These are phyloP conservation scores for Neurospora tetraspora DNA, from an alignment of 495 filamentous ascomycete species.

Conservation along the genomic window DNA sequence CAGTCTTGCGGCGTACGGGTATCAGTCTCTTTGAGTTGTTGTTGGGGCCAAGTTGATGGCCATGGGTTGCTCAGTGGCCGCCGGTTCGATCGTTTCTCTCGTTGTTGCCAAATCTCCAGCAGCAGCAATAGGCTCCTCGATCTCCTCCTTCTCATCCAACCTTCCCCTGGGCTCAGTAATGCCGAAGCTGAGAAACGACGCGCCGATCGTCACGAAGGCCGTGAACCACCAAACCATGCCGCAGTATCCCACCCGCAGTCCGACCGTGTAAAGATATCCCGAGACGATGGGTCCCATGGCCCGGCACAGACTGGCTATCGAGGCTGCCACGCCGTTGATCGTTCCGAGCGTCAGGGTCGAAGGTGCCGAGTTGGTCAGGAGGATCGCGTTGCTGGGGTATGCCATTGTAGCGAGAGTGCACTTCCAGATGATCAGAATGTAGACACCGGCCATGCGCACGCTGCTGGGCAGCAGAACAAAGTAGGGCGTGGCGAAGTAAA, in stretches of 20 bases:
- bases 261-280: conserved; percentile 71
- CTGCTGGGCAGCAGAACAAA: conserved; percentile 67
- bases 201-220: conserved; percentile 62
- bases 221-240: conserved; percentile 90
- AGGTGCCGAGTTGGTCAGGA: conserved; percentile 76
- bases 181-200: conserved; percentile 45
- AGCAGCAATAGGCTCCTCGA: conserved; percentile 1
- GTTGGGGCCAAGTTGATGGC: not conserved
- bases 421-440: conserved; percentile 71
- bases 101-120: not conserved
- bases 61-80: not conserved
- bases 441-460: conserved; percentile 62
- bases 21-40: not conserved
- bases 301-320: conserved; percentile 75
- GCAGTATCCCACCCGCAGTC: conserved; percentile 67
- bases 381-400: conserved; percentile 76
- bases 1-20: not conserved
- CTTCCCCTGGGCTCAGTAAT: conserved; percentile 36
- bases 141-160: conserved; percentile 24
- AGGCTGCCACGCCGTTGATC: conserved; percentile 89
- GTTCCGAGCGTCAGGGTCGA: conserved; percentile 71
- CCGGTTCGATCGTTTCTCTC: not conserved
- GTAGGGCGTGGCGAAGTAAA: conserved; percentile 84
- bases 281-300: conserved; percentile 84
- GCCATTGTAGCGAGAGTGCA: conserved; percentile 77